phyloP scores from a whole-genome alignment of 2,329 filamentous ascomycete species.

The Colletotrichum simmondsii region DNA sequence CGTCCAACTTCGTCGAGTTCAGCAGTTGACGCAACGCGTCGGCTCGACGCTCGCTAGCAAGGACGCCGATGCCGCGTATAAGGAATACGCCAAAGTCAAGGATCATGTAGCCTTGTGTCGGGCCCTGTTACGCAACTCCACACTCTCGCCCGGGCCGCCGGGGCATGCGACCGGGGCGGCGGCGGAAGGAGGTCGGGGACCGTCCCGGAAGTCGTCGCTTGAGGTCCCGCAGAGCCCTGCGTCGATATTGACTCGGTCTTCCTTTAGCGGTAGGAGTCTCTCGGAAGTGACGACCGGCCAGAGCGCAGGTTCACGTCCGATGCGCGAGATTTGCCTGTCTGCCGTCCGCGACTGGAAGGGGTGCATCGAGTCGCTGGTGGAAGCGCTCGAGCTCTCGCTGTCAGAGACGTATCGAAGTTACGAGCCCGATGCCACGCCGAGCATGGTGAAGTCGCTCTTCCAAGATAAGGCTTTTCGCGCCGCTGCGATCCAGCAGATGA shows the following conservation, averaged over 20 bases:
- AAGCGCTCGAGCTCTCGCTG: constrained; percentile 53
- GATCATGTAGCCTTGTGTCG: constrained; percentile 6
- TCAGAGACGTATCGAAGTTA: constrained; percentile 57
- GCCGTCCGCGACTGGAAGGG: constrained; percentile 57
- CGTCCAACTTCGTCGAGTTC: constrained; percentile 47
- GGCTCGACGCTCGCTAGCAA: constrained; percentile 44
- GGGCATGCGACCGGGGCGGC: background rate
- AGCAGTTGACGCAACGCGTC: constrained; percentile 48
- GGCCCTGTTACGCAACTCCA: background rate
- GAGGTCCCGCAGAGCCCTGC: background rate
- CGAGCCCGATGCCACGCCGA: constrained; percentile 54
- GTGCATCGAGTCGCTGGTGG: constrained; percentile 53
- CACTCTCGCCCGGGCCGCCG: no score
- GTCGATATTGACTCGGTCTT: background rate
- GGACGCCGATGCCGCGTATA: constrained; percentile 56
- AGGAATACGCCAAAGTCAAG: constrained; percentile 54
- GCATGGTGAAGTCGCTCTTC: constrained; percentile 56
- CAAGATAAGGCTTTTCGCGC: constrained; percentile 53
- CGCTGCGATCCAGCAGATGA: constrained; percentile 56
- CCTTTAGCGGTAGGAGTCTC: constrained; percentile 7
- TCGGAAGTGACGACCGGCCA: background rate
- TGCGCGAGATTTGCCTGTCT: constrained; percentile 44
- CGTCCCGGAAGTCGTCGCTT: background rate
- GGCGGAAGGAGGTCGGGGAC: background rate
- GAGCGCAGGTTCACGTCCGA: constrained; percentile 37